These are phyloP conservation scores for Dactylonectria estremocensis DNA, from an alignment of 2,329 filamentous ascomycete species.

Conservation along the genomic window DNA sequence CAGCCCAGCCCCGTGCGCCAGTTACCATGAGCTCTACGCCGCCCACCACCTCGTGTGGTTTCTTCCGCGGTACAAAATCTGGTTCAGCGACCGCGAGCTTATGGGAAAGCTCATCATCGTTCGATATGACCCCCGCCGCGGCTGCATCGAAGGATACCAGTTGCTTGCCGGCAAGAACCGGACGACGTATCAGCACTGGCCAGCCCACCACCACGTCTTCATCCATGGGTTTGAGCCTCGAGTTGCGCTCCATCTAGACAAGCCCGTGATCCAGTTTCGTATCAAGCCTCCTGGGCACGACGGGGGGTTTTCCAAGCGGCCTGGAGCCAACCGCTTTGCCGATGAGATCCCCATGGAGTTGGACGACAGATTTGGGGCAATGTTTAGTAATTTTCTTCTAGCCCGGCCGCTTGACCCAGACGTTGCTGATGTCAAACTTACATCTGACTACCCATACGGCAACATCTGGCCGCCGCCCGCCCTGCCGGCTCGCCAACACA, in stretches of 20 bases:
- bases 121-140: slow-evolving; percentile 81
- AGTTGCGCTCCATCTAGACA: slow-evolving; percentile 81
- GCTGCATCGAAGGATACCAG: slow-evolving; percentile 85
- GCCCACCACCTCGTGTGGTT: slow-evolving; percentile 90
- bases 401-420: slow-evolving; percentile 65
- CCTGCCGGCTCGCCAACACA: slow-evolving; percentile 75
- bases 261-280: slow-evolving; percentile 75
- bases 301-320: slow-evolving; percentile 39
- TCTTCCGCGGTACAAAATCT: slow-evolving; percentile 82
- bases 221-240: slow-evolving; percentile 82
- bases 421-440: slow-evolving; percentile 51
- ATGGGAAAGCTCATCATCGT: slow-evolving; percentile 82
- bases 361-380: slow-evolving; percentile 60
- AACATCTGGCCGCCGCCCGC: slow-evolving; percentile 83
- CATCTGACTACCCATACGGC: slow-evolving; percentile 60
- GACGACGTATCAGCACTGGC: slow-evolving; percentile 74
- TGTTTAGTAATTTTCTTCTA: slow-evolving; percentile 79
- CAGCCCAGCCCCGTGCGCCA: slow-evolving; percentile 71
- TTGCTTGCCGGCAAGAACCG: slow-evolving; percentile 76
- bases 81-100: slow-evolving; percentile 84
- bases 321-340: slow-evolving; percentile 58
- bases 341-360: slow-evolving; percentile 69
- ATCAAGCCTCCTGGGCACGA: slow-evolving; percentile 42
- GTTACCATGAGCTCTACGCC: slow-evolving; percentile 80
- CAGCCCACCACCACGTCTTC: slow-evolving; percentile 74